Evolutionary conservation across 257 asterid species (phyloP).

Genomic region (Echites panduratus): DNA sequence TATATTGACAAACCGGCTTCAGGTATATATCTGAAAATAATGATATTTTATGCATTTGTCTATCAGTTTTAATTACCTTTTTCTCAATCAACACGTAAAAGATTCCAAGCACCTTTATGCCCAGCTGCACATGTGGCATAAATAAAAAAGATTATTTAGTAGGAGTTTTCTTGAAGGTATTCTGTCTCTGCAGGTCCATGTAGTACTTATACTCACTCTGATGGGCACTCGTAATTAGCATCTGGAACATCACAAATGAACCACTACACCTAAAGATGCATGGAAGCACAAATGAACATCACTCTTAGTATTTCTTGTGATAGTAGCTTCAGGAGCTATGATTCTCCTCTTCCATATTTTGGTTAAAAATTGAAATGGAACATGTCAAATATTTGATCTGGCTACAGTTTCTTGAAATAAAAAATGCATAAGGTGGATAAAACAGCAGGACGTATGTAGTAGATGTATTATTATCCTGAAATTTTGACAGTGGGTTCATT

Average conservation of each 20-base stretch:
- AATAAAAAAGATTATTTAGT: too few species aligned
- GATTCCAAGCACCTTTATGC: neutral
- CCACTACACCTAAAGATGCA: too few species aligned
- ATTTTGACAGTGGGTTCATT: neutral
- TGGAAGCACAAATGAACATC: too few species aligned
- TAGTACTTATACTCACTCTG: too few species aligned
- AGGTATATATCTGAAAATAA: constrained; percentile 49
- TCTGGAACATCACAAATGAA: too few species aligned
- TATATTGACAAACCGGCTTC: constrained; percentile 96
- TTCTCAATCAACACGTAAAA: neutral
- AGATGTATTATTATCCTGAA: neutral
- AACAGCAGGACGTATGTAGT: neutral
- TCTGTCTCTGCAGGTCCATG: too few species aligned
- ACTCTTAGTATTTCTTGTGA: too few species aligned
- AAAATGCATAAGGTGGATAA: neutral
- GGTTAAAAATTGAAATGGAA: neutral
- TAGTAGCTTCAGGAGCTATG: too few species aligned
- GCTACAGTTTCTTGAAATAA: neutral
- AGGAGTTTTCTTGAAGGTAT: too few species aligned
- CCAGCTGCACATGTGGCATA: neutral
- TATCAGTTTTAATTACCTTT: constrained; percentile 9
- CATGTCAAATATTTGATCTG: neutral
- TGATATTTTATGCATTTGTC: constrained; percentile 17
- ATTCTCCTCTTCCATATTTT: neutral
- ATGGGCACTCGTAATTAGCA: too few species aligned